Evolutionary conservation across 2,329 filamentous ascomycete genomes (phyloP).

Genomic region (Aureobasidium sp.): DNA sequence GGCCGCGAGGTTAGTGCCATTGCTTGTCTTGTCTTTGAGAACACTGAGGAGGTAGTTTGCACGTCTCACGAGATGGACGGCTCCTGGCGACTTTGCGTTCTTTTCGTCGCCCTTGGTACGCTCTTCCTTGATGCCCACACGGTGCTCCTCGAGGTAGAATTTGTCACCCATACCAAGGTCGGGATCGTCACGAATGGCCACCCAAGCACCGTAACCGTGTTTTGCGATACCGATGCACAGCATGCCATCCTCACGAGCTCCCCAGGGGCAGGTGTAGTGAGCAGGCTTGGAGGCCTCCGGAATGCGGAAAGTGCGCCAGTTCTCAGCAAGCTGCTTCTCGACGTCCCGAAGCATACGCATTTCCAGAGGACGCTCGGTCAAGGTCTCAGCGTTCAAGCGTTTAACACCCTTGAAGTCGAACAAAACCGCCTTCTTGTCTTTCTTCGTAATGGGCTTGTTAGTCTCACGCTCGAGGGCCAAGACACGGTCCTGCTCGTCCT

Average conservation of each 20-base stretch:
- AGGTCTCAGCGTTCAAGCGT: conserved; percentile 91
- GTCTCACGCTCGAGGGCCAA: conserved; percentile 57
- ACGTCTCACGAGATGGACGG: conserved; percentile 89
- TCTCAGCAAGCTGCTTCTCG: conserved; percentile 53
- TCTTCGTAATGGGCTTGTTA: conserved; percentile 82
- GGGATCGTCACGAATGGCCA: conserved; percentile 82
- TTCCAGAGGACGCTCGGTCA: conserved; percentile 82
- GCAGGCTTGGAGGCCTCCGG: conserved; percentile 87
- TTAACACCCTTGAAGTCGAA: conserved; percentile 93
- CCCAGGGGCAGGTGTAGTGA: conserved; percentile 87
- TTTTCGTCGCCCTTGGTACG: conserved; percentile 64
- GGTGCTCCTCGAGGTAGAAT: conserved; percentile 93
- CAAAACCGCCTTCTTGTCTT: conserved; percentile 92
- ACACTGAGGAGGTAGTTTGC: conserved; percentile 96
- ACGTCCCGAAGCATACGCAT: conserved; percentile 75
- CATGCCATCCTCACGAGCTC: conserved; percentile 92
- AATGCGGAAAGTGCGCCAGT: conserved; percentile 69
- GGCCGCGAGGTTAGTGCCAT: conserved; percentile 57
- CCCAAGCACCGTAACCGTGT: conserved; percentile 94
- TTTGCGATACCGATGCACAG: conserved; percentile 85
- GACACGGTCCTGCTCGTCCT: conserved; percentile 60
- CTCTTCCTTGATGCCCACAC: conserved; percentile 96
- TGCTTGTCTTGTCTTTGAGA: conserved; percentile 68
- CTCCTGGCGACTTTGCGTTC: conserved; percentile 82
- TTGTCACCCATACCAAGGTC: conserved; percentile 83